These are phyloP conservation scores for Pisolithus marmoratus DNA, from an alignment of 768 basidiomycete species.

Conservation along the genomic window DNA sequence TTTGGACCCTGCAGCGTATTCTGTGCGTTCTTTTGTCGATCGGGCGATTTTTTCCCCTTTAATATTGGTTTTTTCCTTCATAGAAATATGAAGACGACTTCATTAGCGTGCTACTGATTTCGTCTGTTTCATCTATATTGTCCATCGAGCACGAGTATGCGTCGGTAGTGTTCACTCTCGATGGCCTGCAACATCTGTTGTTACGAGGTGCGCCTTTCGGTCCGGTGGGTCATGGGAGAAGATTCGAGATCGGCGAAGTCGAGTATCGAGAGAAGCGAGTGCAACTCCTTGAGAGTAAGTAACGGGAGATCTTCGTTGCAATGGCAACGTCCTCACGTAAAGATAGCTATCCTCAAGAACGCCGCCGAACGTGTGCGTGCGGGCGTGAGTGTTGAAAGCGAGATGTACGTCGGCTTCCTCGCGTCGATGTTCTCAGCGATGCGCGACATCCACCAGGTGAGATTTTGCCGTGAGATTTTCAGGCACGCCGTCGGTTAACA, in stretches of 20 bases:
- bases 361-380: conserved; percentile 31
- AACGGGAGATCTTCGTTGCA: background rate
- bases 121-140: conserved; percentile 41
- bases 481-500: background rate
- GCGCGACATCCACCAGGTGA: conserved; percentile 42
- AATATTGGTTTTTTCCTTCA: conserved; percentile 2
- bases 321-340: conserved; percentile 7
- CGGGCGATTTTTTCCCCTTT: background rate
- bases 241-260: conserved; percentile 25
- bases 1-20: conserved; percentile 57
- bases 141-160: conserved; percentile 57
- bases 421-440: conserved; percentile 47
- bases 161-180: conserved; percentile 52
- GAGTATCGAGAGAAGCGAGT: conserved; percentile 31
- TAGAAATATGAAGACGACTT: conserved; percentile 47
- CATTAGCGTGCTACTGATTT: conserved; percentile 47
- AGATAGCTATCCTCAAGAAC: conserved; percentile 43
- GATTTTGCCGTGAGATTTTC: conserved; percentile 2
- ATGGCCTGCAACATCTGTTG: conserved; percentile 48
- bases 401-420: conserved; percentile 36
- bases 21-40: conserved; percentile 32
- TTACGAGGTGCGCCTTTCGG: conserved; percentile 32
- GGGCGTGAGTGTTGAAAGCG: conserved; percentile 29
- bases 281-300: conserved; percentile 35
- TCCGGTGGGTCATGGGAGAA: conserved; percentile 13